Percentiles rank a stretch among this genome's conserved stretches.
phyloP scores from a whole-genome alignment of 2,329 filamentous ascomycete species.

The Microsporum audouinii region DNA sequence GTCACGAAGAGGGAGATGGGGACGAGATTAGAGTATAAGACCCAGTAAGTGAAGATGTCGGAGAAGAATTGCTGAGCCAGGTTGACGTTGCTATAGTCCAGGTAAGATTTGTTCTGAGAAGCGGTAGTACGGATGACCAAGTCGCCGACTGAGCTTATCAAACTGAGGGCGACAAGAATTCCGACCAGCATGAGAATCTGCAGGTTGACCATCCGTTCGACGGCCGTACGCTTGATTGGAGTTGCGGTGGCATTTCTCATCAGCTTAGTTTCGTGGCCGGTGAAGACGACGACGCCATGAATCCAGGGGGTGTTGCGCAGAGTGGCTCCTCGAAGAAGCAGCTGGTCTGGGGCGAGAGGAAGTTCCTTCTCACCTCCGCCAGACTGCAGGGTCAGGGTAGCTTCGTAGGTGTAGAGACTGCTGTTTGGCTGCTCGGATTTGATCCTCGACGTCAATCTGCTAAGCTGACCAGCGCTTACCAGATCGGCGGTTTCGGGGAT shows the following conservation, averaged over 20 bases:
- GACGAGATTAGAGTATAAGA: conserved; percentile 89
- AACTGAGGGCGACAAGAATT: conserved; percentile 71
- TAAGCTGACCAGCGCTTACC: conserved; percentile 76
- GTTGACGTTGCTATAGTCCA: conserved; percentile 54
- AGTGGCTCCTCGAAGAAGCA: conserved; percentile 84
- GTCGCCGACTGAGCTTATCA: conserved; percentile 85
- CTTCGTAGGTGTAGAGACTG: conserved; percentile 96
- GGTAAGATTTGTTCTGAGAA: conserved; percentile 55
- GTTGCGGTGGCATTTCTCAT: conserved; percentile 97
- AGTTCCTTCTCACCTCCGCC: conserved; percentile 90
- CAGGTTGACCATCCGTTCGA: conserved; percentile 85
- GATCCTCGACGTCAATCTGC: conserved; percentile 71
- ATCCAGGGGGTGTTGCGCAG: conserved; percentile 95
- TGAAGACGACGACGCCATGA: conserved; percentile 91
- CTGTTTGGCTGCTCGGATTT: conserved; percentile 97
- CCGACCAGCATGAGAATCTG: conserved; percentile 83
- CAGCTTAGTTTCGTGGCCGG: conserved; percentile 93
- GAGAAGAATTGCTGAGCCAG: conserved; percentile 75
- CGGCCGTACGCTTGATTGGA: conserved; percentile 93
- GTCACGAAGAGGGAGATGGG: conserved; percentile 98
- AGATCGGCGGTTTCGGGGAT: conserved; percentile 82
- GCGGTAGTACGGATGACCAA: conserved; percentile 62
- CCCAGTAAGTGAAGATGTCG: conserved; percentile 97
- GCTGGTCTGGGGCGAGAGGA: conserved; percentile 64
- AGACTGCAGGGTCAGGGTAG: conserved; percentile 79